Base-by-base conservation (phyloP, 306 rosid genomes). In the Astragalus glycyphyllos region DNA sequence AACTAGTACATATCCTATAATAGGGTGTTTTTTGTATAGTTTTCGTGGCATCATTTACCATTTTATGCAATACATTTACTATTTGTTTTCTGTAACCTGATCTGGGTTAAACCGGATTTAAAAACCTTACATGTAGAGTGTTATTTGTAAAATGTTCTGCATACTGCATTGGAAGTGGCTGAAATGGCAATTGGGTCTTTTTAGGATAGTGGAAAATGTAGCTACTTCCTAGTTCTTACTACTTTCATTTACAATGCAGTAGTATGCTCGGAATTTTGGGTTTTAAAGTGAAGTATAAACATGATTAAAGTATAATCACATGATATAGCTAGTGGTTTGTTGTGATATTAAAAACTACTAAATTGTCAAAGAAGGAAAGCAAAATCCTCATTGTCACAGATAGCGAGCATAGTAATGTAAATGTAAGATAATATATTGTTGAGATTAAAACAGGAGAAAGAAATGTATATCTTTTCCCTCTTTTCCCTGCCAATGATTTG, bases 391-490 rank as follows among this genome's bases (percentile, higher is more conserved):
- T 14, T 10, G 23, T 4, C 41, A 12, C 5, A 34, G 8, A 46
- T 66, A 35, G 6, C 58, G 17, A 56, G 35, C 37, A 35, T 42
- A 56, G 56, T 55, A 64, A 55, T 46, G 11, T 45, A 66, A 75
- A 57, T 66, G 12, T 13, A 8, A 6, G 12, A 53, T 16, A 48
- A 66, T 66, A 35, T 56, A 4, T 58, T 65, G 45, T 55, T 26
- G 69, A 65, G 35, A 16, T 78, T 35, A 49, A 40, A 54, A 54
- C 64, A 6, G 0, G 55, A 53, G 3, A 41, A 68, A 67, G 51
- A 29, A 45, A n/a, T 48, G 23, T 48, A 32, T 56, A n/a, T 3
- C n/a, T 26, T 26, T 26, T 26, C 31, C 31, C 31, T 58, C 35
- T 32, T 26, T 62, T 41, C 20, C 37, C 44, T 37, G 13, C 10